Base-by-base conservation (phyloP, 352 stramenopile species). In the Pythium plurisporium region DNA sequence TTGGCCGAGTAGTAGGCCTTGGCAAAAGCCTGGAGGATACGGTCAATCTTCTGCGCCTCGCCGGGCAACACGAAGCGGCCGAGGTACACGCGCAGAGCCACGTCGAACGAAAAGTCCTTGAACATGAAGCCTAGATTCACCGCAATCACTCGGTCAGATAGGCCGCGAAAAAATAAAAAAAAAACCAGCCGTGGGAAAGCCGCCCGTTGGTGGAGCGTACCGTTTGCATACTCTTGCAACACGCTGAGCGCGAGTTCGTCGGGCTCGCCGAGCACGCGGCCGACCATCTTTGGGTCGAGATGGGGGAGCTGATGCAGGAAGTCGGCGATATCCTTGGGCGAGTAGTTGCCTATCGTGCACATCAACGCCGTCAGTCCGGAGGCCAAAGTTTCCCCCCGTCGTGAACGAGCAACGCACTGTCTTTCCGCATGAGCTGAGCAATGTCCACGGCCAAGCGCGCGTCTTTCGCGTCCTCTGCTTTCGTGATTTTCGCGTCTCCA, bases 41-140 rank as follows among this genome's bases (percentile, higher is more conserved):
- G 76, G 65, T 93, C 82, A 42, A 93, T 93, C 57, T 93, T 91
- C 64, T 93, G 82, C 29, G 82, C 82, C 64, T 93, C 82, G 42
- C 74, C 70, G 4, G 80, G 80, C 43, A 91, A 57, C 48, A 79
- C 69, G 47, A 93, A 91, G 31, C 77, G 74, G 30, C 76, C 73
- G 4, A 93, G 70, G 45, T 80, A 93, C n/a, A 89, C 70, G 12
- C 82, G 78, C 27, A 93, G 64, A 20, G 76, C 66, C 5, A 93
- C 67, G 34, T 93, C 82, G 20, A 91, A 85, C 3, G 65, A 54
- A 41, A 77, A 82, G 19, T 62, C 64, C 31, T 79, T 56, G 49
- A 93, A 91, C 19, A 71, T 36, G 46, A 93, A 93, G 22, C 71
- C 73, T 84, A 52, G 85, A 87, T 19, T 26, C 27, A 37, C 15